phyloP scores from a whole-genome alignment of 2,329 filamentous ascomycete genomes.

The Metarhizium album region DNA sequence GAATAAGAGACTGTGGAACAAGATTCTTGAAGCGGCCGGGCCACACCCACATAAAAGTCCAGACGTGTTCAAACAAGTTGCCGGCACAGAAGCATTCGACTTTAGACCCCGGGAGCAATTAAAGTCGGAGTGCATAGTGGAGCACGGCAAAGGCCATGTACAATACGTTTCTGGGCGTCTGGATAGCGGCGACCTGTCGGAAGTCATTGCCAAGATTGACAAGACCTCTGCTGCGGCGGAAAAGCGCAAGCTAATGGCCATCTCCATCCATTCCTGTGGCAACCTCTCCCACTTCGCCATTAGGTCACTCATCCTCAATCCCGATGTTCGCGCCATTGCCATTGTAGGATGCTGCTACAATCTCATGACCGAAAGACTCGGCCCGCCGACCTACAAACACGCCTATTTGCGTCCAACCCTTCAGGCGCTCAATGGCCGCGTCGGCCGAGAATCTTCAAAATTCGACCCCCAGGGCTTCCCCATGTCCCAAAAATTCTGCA shows the following conservation, averaged over 20 bases:
- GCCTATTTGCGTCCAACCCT: slow-evolving; percentile 62
- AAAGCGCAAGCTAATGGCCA: slow-evolving; percentile 59
- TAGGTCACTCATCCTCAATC: slow-evolving; percentile 74
- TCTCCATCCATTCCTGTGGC: slow-evolving; percentile 94
- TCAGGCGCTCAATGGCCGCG: slow-evolving; percentile 56
- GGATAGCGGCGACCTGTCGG: slow-evolving; percentile 59
- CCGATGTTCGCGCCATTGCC: slow-evolving; percentile 76
- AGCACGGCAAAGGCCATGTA: slow-evolving; percentile 56
- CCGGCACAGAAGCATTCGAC: slow-evolving; percentile 23
- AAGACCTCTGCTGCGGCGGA: slow-evolving; percentile 9
- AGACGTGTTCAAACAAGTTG: slow-evolving; percentile 23
- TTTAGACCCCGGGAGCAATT: slow-evolving; percentile 41
- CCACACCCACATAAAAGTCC: slow-evolving; percentile 29
- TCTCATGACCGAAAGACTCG: slow-evolving; percentile 79
- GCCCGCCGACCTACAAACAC: slow-evolving; percentile 77
- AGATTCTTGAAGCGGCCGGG: slow-evolving; percentile 31
- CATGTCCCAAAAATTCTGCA: slow-evolving; percentile 65
- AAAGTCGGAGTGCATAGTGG: slow-evolving; percentile 39
- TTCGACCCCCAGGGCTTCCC: slow-evolving; percentile 88
- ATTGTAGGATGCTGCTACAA: slow-evolving; percentile 99
- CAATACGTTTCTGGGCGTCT: slow-evolving; percentile 70
- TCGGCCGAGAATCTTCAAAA: slow-evolving; percentile 56
- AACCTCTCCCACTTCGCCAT: slow-evolving; percentile 95
- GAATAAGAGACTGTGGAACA: slow-evolving; percentile 71
- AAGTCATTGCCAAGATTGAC: slow-evolving; percentile 54